Percentiles rank a stretch among this genome's conserved stretches.
phyloP scores from a whole-genome alignment of 176 grass and related monocot species.

The Dendrocalamus sinicus region DNA sequence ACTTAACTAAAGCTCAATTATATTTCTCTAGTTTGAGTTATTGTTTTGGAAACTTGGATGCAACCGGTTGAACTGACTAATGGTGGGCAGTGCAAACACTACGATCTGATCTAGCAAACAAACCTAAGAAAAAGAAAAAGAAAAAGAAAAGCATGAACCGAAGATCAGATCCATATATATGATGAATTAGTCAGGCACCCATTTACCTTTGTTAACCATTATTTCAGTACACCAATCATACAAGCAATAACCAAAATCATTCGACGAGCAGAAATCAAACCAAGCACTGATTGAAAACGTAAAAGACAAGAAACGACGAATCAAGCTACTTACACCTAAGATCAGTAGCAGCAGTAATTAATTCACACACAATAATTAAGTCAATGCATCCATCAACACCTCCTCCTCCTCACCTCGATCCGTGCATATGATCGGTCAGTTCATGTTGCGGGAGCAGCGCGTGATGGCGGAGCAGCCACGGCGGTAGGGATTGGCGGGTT shows the following conservation, averaged over 20 bases:
- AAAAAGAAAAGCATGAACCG: background rate
- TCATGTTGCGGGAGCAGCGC: constrained; percentile 54
- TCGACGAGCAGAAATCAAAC: background rate
- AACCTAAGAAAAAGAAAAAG: background rate
- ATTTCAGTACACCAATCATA: background rate
- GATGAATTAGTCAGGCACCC: background rate
- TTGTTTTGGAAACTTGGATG: too few species aligned
- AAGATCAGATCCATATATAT: background rate
- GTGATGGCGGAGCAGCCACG: constrained; percentile 83
- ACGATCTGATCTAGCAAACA: background rate
- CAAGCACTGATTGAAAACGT: background rate
- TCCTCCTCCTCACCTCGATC: background rate
- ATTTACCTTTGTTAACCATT: background rate
- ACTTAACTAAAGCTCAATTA: too few species aligned
- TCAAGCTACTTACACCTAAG: background rate
- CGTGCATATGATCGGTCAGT: constrained; percentile 41
- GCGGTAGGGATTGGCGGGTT: constrained; percentile 64
- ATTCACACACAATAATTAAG: background rate
- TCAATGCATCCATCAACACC: background rate
- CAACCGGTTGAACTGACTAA: too few species aligned
- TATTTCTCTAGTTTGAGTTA: too few species aligned
- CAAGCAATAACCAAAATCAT: background rate
- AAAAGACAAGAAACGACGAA: background rate
- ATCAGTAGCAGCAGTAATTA: background rate
- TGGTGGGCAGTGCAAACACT: too few species aligned